phyloP scores from a whole-genome alignment of 345 rosid species.

The Melaleuca alternifolia region DNA sequence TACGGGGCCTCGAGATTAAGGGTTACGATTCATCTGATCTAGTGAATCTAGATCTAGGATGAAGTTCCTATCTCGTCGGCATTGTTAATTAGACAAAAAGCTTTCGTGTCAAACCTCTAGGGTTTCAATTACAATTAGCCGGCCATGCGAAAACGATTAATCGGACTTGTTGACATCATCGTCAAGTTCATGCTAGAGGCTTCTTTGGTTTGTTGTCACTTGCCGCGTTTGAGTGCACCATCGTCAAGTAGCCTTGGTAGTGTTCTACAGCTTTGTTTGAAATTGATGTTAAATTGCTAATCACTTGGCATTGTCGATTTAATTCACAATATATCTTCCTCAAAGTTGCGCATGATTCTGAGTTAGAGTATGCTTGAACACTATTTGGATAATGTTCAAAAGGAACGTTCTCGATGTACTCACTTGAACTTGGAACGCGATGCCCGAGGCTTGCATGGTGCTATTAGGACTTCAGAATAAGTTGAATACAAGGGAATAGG shows the following conservation, averaged over 20 bases:
- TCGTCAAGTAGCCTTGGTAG: neutral
- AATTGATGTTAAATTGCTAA: neutral
- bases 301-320: neutral
- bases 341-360: neutral
- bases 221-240: neutral
- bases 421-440: no score
- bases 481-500: neutral
- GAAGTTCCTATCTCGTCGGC: no score
- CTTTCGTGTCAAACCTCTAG: no score
- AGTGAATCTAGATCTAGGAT: neutral
- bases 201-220: neutral
- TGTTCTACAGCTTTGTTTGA: neutral
- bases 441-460: no score
- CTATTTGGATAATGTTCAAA: neutral
- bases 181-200: neutral
- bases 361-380: neutral
- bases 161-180: neutral
- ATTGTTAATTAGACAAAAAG: no score
- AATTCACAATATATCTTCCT: neutral
- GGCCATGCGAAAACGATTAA: neutral
- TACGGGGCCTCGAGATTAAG: neutral
- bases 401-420: no score
- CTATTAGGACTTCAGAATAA: no score
- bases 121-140: neutral
- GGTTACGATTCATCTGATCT: neutral